A percentile compares a stretch with the other conserved stretches of the same genome.
Conservation (phyloP, 1,284 basidiomycete species). For the Ustilago lituana region DNA sequence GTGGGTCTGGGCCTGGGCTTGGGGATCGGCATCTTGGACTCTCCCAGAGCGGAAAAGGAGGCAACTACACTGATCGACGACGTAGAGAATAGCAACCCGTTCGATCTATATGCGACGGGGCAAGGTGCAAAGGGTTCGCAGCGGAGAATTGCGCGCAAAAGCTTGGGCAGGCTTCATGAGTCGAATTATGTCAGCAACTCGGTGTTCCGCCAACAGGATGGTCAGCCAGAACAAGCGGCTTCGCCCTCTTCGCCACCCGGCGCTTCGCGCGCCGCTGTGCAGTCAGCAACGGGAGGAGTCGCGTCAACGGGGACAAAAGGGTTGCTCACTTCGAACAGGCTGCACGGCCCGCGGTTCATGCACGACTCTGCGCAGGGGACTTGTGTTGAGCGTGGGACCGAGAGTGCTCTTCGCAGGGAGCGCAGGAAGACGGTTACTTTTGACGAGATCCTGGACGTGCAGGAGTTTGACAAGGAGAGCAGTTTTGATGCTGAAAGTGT, state of each 20-base stretch:
- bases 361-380: conserved; percentile 16
- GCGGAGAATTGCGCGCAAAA: conserved; percentile 17
- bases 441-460: conserved; percentile 83
- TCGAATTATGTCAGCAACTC: conserved; percentile 59
- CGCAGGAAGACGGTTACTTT: conserved; percentile 79
- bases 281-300: background rate
- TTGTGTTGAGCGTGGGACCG: background rate
- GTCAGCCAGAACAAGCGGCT: conserved; percentile 48
- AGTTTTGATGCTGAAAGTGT: conserved; percentile 56
- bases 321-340: conserved; percentile 79
- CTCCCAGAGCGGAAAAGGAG: conserved; percentile 12
- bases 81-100: conserved; percentile 37
- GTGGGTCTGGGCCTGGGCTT: conserved; percentile 58
- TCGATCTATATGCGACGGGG: conserved; percentile 25
- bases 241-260: conserved; percentile 12
- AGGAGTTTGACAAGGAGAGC: conserved; percentile 72
- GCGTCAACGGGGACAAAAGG: conserved; percentile 70
- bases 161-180: conserved; percentile 44
- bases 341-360: conserved; percentile 76
- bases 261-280: conserved; percentile 4
- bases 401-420: conserved; percentile 25
- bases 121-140: background rate
- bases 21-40: conserved; percentile 49
- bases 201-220: conserved; percentile 74
- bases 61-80: conserved; percentile 4